These are phyloP conservation scores for Penicillium arizonense DNA, from an alignment of 495 filamentous ascomycete species.

Conservation along the genomic window DNA sequence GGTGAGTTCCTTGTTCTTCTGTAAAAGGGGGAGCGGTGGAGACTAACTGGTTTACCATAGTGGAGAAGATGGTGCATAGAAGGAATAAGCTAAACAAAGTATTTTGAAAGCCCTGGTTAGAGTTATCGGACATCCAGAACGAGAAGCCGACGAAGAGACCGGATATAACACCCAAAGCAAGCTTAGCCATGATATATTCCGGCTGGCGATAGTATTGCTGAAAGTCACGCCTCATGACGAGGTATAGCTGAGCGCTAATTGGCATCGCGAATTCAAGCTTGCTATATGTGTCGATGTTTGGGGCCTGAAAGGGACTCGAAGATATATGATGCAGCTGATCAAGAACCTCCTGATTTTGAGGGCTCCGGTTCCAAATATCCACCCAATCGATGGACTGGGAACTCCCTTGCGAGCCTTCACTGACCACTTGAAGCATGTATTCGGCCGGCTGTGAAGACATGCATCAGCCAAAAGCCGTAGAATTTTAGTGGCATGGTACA, in stretches of 20 bases:
- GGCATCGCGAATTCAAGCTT: conserved; percentile 52
- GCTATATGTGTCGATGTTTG: conserved; percentile 18
- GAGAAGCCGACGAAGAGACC: conserved; percentile 21
- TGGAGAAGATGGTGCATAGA: conserved; percentile 3
- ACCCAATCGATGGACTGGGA: conserved; percentile 75
- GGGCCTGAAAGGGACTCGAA: conserved; percentile 54
- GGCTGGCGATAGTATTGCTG: conserved; percentile 3
- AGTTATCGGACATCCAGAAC: conserved; percentile 14
- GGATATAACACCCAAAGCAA: not conserved
- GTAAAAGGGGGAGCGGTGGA: too few relatives aligned
- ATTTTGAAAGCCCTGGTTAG: conserved; percentile 11
- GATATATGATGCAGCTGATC: conserved; percentile 53
- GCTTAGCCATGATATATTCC: not conserved
- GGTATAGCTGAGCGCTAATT: not conserved
- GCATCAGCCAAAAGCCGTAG: conserved; percentile 6
- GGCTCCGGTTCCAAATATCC: conserved; percentile 67
- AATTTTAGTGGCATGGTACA: not conserved
- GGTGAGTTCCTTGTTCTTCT: not conserved
- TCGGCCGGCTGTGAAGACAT: conserved; percentile 61
- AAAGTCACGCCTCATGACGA: not conserved
- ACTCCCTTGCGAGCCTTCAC: conserved; percentile 55
- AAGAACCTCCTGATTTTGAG: conserved; percentile 60
- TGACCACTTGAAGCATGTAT: conserved; percentile 86
- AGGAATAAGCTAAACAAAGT: conserved; percentile 13
- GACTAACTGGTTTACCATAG: conserved; percentile 4